Percentiles rank a stretch among this genome's conserved stretches.
These are phyloP conservation scores for Rehmannia glutinosa DNA, from an alignment of 257 asterid species.

Conservation along the genomic window DNA sequence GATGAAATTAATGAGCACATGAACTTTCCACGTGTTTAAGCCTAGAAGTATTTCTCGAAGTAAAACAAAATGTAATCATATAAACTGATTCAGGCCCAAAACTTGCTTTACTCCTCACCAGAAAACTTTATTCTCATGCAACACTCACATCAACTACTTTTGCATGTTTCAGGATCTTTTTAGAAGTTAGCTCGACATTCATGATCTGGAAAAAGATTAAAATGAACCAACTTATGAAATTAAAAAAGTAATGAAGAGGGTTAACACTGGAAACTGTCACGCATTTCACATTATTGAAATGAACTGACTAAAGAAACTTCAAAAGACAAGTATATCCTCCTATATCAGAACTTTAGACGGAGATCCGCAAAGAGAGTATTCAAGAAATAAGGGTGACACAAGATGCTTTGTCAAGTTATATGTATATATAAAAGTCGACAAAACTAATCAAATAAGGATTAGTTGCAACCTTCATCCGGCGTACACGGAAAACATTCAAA, in stretches of 20 bases:
- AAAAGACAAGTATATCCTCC: background rate
- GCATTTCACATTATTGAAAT: background rate
- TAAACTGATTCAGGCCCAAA: background rate
- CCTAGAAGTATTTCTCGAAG: background rate
- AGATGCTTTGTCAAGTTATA: slow-evolving; percentile 4
- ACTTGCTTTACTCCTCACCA: background rate
- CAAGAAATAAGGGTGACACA: background rate
- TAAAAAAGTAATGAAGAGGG: background rate
- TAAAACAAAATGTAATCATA: background rate
- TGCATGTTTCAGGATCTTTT: background rate
- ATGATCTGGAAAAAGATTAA: background rate
- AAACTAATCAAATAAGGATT: slow-evolving; percentile 7
- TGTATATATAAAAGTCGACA: background rate
- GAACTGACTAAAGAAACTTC: background rate
- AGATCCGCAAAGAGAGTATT: too few relatives aligned
- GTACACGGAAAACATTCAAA: slow-evolving; percentile 58
- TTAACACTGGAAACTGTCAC: background rate
- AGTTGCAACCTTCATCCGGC: slow-evolving; percentile 69
- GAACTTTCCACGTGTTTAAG: background rate
- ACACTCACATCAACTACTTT: background rate
- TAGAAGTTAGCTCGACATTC: background rate
- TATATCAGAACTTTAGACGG: too few relatives aligned
- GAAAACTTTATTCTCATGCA: background rate
- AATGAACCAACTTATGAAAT: background rate
- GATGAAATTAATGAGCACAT: background rate